Percentiles rank a stretch among this genome's conserved stretches.
phyloP scores from a whole-genome alignment of 1,284 basidiomycete genomes.

The Sporisorium exsertum region DNA sequence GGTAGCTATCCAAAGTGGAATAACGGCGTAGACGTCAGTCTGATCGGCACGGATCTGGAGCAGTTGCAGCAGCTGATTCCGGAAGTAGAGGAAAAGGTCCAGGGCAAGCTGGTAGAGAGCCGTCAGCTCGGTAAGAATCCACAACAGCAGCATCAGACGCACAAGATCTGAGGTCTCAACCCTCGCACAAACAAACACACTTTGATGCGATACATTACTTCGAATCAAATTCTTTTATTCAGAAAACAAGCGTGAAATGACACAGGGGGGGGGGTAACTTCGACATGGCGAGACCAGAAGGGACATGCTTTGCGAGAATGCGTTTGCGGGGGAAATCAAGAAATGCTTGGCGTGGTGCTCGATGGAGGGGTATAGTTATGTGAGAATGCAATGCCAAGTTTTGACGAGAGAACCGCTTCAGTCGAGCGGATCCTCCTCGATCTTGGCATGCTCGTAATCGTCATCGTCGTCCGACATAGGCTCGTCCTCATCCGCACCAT shows the following conservation, averaged over 20 bases:
- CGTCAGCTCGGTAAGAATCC: constrained; percentile 69
- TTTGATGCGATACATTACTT: too few relatives aligned
- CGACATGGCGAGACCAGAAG: too few relatives aligned
- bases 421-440: constrained; percentile 58
- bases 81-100: constrained; percentile 71
- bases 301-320: too few relatives aligned
- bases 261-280: too few relatives aligned
- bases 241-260: too few relatives aligned
- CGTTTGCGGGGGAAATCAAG: too few relatives aligned
- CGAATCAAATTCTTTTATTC: too few relatives aligned
- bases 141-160: constrained; percentile 11
- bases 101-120: constrained; percentile 72
- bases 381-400: background rate
- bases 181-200: background rate
- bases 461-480: constrained; percentile 65
- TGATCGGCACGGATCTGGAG: constrained; percentile 77
- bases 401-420: constrained; percentile 7
- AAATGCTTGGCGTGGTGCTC: too few relatives aligned
- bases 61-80: constrained; percentile 33
- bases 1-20: constrained; percentile 77
- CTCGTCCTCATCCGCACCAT: constrained; percentile 50
- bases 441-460: constrained; percentile 46
- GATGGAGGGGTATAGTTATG: background rate
- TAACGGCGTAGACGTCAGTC: constrained; percentile 77
- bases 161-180: constrained; percentile 23